A percentile compares a stretch with the other conserved stretches of the same genome.
phyloP scores from a whole-genome alignment of 2,329 filamentous ascomycete genomes.

The Albifimbria verrucaria region DNA sequence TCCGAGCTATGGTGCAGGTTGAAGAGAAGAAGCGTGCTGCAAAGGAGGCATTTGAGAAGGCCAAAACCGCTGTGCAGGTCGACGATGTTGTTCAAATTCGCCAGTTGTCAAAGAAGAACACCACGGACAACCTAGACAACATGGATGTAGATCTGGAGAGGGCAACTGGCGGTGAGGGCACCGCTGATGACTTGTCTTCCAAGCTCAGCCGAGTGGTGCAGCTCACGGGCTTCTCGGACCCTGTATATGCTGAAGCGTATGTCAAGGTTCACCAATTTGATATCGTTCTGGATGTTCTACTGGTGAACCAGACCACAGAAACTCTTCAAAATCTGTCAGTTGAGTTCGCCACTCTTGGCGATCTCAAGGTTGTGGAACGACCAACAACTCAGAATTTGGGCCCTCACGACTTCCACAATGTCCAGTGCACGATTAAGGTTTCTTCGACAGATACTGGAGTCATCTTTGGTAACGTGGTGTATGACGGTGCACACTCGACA shows the following conservation, averaged over 20 bases:
- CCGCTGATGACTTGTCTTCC: slow-evolving; percentile 80
- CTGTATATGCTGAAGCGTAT: slow-evolving; percentile 98
- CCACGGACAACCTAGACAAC: slow-evolving; percentile 75
- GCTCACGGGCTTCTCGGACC: slow-evolving; percentile 95
- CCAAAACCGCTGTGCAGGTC: slow-evolving; percentile 90
- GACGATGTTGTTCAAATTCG: slow-evolving; percentile 93
- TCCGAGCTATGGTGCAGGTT: slow-evolving; percentile 93
- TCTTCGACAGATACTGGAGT: slow-evolving; percentile 97
- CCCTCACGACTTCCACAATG: slow-evolving; percentile 95
- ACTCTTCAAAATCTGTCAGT: slow-evolving; percentile 96
- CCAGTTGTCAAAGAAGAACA: slow-evolving; percentile 89
- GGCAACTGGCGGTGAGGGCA: slow-evolving; percentile 85
- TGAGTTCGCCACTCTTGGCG: slow-evolving; percentile 96
- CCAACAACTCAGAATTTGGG: slow-evolving; percentile 95
- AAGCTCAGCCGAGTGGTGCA: slow-evolving; percentile 97
- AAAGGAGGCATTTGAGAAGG: slow-evolving; percentile 88
- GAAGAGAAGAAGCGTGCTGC: slow-evolving; percentile 98
- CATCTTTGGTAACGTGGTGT: slow-evolving; percentile 98
- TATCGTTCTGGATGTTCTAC: slow-evolving; percentile 90
- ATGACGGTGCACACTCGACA: slow-evolving; percentile 87
- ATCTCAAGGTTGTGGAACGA: slow-evolving; percentile 95
- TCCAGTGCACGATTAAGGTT: slow-evolving; percentile 98
- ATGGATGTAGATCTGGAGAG: slow-evolving; percentile 88
- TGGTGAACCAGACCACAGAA: slow-evolving; percentile 96
- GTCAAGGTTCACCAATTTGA: slow-evolving; percentile 99